Percentiles rank a stretch among this genome's conserved stretches.
Evolutionary conservation across 2,329 filamentous ascomycete genomes (phyloP).

Genomic region (Colletotrichum kahawae): DNA sequence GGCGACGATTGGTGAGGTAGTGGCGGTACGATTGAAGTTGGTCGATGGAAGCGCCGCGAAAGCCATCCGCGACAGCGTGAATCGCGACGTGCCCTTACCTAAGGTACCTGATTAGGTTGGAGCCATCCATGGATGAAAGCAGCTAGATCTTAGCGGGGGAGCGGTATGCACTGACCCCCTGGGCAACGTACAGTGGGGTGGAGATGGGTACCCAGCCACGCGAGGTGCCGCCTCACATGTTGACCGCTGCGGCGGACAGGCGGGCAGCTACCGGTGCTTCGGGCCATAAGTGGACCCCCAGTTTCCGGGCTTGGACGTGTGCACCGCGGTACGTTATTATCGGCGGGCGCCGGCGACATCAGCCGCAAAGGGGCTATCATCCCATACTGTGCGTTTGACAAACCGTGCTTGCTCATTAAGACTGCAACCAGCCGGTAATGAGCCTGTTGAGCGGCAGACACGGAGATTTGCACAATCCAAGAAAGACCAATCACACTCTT

Average conservation of each 20-base stretch:
- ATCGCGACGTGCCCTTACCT: constrained; percentile 16
- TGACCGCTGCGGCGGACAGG: background rate
- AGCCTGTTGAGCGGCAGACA: background rate
- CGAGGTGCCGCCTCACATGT: background rate
- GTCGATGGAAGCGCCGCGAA: background rate
- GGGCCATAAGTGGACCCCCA: background rate
- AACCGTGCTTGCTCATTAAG: background rate
- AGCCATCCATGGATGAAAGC: background rate
- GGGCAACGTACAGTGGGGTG: background rate
- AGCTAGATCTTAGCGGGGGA: background rate
- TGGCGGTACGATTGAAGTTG: background rate
- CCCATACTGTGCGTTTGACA: background rate
- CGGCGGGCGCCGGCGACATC: background rate
- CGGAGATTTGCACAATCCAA: background rate
- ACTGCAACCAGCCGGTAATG: background rate
- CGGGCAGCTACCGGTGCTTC: background rate
- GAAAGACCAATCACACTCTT: background rate
- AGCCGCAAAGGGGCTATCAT: background rate
- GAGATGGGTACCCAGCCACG: background rate
- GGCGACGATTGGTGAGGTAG: background rate
- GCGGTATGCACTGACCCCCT: background rate
- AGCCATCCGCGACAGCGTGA: background rate
- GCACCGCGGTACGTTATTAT: background rate
- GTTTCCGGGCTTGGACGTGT: background rate
- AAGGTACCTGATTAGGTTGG: background rate